phyloP scores from a whole-genome alignment of 2,329 filamentous ascomycete species.

The Fusarium avenaceum region DNA sequence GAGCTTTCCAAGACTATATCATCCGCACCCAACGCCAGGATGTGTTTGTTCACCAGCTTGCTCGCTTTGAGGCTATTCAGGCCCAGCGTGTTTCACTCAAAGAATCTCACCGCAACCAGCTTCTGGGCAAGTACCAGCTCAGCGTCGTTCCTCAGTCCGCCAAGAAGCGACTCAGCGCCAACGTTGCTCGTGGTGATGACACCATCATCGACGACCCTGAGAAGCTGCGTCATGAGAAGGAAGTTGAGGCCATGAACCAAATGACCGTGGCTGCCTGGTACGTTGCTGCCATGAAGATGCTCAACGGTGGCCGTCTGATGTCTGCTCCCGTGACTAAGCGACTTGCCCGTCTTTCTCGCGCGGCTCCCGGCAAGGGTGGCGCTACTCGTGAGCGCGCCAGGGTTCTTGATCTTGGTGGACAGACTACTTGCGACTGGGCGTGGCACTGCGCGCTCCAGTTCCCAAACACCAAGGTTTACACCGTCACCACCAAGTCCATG shows the following conservation, averaged over 20 bases:
- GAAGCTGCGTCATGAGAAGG: slow-evolving; percentile 77
- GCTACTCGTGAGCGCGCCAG: slow-evolving; percentile 68
- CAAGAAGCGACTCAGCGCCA: slow-evolving; percentile 78
- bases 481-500: slow-evolving; percentile 81
- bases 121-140: slow-evolving; percentile 88
- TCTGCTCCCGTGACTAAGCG: slow-evolving; percentile 74
- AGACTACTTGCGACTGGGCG: slow-evolving; percentile 91
- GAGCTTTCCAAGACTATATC: slow-evolving; percentile 83
- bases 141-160: slow-evolving; percentile 75
- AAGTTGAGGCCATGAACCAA: slow-evolving; percentile 83
- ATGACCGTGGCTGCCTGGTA: slow-evolving; percentile 73
- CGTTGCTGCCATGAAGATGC: slow-evolving; percentile 70
- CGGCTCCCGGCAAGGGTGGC: slow-evolving; percentile 60
- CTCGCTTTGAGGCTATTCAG: slow-evolving; percentile 90
- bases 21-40: slow-evolving; percentile 77
- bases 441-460: slow-evolving; percentile 93
- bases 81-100: slow-evolving; percentile 81
- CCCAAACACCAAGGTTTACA: slow-evolving; percentile 88
- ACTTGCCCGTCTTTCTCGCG: slow-evolving; percentile 67
- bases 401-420: slow-evolving; percentile 88
- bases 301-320: slow-evolving; percentile 75
- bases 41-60: slow-evolving; percentile 85
- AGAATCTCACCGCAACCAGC: slow-evolving; percentile 80
- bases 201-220: slow-evolving; percentile 72
- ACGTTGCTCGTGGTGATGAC: slow-evolving; percentile 80